Percentiles rank a stretch among this genome's conserved stretches.
These are phyloP conservation scores for Aureobasidium subglaciale DNA, from an alignment of 2,329 filamentous ascomycete species.

Conservation along the genomic window DNA sequence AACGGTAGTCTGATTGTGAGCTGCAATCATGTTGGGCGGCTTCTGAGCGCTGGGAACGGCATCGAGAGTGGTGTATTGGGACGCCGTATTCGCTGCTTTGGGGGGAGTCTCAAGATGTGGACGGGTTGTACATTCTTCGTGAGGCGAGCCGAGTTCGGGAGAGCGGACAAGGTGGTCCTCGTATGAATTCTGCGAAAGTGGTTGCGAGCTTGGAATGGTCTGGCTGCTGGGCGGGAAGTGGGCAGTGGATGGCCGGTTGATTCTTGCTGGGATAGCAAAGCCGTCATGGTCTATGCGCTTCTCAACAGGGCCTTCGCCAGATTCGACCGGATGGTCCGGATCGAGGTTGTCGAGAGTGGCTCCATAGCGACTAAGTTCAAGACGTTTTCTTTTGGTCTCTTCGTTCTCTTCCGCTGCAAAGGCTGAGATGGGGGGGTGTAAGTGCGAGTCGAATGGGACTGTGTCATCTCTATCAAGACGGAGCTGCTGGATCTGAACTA, in stretches of 20 bases:
- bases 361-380: conserved; percentile 20
- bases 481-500: conserved; percentile 28
- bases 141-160: conserved; percentile 7
- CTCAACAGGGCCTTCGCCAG: conserved; percentile 14
- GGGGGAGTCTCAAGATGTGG: not conserved
- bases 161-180: conserved; percentile 8
- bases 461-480: conserved; percentile 29
- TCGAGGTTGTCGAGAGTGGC: conserved; percentile 17
- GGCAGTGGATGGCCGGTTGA: not conserved
- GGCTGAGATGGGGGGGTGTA: conserved; percentile 16
- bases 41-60: conserved; percentile 11
- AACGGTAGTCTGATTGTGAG: not conserved
- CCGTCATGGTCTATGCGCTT: conserved; percentile 8
- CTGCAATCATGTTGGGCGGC: not conserved
- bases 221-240: not conserved
- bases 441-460: conserved; percentile 26
- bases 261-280: conserved; percentile 7
- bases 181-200: not conserved
- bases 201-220: not conserved
- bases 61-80: conserved; percentile 6
- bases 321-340: conserved; percentile 26
- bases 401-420: conserved; percentile 5
- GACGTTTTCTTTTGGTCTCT: conserved; percentile 24
- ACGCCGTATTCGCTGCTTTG: not conserved
- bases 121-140: not conserved